phyloP scores from a whole-genome alignment of 1,284 basidiomycete genomes.

The Ceratobasidium sp. region DNA sequence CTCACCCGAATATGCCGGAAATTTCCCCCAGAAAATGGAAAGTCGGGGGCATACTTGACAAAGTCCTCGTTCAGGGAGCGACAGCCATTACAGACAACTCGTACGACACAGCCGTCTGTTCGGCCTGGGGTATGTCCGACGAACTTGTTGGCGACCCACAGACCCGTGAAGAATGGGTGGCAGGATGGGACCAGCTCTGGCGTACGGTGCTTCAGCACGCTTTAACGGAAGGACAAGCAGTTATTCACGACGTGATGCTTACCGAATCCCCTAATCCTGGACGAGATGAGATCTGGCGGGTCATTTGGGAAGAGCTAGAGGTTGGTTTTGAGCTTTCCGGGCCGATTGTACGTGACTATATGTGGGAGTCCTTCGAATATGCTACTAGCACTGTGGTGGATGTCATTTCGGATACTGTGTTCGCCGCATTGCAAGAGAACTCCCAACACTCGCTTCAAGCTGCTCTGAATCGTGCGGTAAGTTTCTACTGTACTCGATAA shows the following conservation, averaged over 20 bases:
- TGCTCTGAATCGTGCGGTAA: conserved; percentile 34
- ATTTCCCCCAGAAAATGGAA: conserved; percentile 38
- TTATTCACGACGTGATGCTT: conserved; percentile 27
- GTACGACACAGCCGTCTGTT: conserved; percentile 26
- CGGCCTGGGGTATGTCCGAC: conserved; percentile 43
- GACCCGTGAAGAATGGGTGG: conserved; percentile 42
- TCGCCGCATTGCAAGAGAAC: conserved; percentile 27
- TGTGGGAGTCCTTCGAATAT: conserved; percentile 40
- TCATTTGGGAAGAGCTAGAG: conserved; percentile 39
- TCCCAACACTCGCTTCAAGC: conserved; percentile 27
- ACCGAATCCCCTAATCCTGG: conserved; percentile 35
- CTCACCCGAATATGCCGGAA: background rate
- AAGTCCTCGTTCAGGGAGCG: conserved; percentile 33
- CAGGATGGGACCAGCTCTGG: conserved; percentile 41
- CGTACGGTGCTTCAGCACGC: conserved; percentile 36
- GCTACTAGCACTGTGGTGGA: conserved; percentile 37
- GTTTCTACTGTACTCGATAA: background rate
- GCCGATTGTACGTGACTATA: conserved; percentile 39
- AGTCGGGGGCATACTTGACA: conserved; percentile 40
- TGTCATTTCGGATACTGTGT: conserved; percentile 38
- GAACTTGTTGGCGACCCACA: conserved; percentile 27
- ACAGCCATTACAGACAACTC: conserved; percentile 41
- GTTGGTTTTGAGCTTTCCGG: conserved; percentile 34
- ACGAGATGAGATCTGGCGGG: conserved; percentile 38
- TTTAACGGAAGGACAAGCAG: conserved; percentile 31